phyloP scores from a whole-genome alignment of 768 basidiomycete genomes.

The Calocera viscosa region DNA sequence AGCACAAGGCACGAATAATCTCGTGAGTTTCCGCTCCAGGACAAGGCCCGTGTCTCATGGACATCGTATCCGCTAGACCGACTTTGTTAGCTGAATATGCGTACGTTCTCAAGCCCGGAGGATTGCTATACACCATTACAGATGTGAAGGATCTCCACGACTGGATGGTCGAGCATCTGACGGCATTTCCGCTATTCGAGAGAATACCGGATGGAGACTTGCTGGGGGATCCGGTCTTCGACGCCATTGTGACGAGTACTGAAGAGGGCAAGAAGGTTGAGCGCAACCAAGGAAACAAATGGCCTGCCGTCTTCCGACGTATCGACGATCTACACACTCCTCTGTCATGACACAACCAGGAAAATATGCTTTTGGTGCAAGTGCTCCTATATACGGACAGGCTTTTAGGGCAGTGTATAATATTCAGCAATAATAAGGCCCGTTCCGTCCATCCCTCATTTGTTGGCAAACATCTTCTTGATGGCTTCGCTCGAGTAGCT shows the following conservation, averaged over 20 bases:
- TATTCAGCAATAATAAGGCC: not conserved
- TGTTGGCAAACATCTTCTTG: slow-evolving; percentile 61
- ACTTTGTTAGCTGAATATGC: slow-evolving; percentile 98
- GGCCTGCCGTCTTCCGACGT: slow-evolving; percentile 80
- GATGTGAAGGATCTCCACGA: slow-evolving; percentile 87
- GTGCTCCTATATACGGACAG: not conserved
- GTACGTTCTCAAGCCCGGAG: slow-evolving; percentile 82
- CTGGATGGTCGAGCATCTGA: slow-evolving; percentile 91
- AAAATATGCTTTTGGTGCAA: not conserved
- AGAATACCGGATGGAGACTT: slow-evolving; percentile 61
- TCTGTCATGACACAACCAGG: not conserved
- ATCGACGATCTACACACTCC: slow-evolving; percentile 27
- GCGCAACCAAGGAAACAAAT: slow-evolving; percentile 80
- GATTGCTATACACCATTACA: slow-evolving; percentile 94
- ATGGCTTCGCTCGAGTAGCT: slow-evolving; percentile 75
- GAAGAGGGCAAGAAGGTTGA: slow-evolving; percentile 98
- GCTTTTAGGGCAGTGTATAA: not conserved
- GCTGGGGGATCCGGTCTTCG: slow-evolving; percentile 63
- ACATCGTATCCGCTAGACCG: slow-evolving; percentile 32
- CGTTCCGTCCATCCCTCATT: slow-evolving; percentile 19
- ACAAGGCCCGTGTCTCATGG: not conserved
- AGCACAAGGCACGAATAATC: slow-evolving; percentile 98
- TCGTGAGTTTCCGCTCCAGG: slow-evolving; percentile 33
- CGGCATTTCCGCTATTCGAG: slow-evolving; percentile 76
- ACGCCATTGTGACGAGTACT: slow-evolving; percentile 70